A percentile compares a stretch with the other conserved stretches of the same genome.
phyloP scores from a whole-genome alignment of 441 rosid species.

The Mallotus japonicus region DNA sequence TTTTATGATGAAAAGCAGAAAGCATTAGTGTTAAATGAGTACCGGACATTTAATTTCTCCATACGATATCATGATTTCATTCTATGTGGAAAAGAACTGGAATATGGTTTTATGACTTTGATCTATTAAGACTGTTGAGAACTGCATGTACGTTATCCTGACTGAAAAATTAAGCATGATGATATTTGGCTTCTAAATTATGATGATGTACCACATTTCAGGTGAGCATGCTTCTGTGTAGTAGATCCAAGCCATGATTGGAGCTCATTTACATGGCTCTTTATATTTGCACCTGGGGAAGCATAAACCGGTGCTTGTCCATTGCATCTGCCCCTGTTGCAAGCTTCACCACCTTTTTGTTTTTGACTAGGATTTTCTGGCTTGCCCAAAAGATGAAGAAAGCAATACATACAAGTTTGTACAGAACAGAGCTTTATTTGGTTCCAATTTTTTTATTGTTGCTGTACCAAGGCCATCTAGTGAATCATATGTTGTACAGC shows the following conservation, averaged over 20 bases:
- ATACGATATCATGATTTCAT: not conserved
- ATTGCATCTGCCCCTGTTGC: not conserved
- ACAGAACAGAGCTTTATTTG: conserved; percentile 27
- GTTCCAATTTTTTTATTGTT: conserved; percentile 16
- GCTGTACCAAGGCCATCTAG: conserved; percentile 21
- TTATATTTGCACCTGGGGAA: conserved; percentile 8
- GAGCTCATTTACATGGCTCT: conserved; percentile 7
- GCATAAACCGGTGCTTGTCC: not conserved
- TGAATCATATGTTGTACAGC: conserved; percentile 28
- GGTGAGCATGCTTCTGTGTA: conserved; percentile 22
- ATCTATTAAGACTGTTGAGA: not conserved
- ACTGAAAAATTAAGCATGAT: not conserved
- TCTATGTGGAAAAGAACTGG: not conserved
- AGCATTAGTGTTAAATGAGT: not conserved
- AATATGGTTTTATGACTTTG: not conserved
- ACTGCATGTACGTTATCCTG: not conserved
- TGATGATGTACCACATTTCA: conserved; percentile 22
- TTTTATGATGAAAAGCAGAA: not conserved
- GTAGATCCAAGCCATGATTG: conserved; percentile 10
- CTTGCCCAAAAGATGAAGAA: conserved; percentile 6
- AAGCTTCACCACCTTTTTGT: not conserved
- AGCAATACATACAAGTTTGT: conserved; percentile 26
- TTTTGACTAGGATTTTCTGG: conserved; percentile 8
- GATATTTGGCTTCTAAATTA: not conserved
- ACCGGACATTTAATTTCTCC: not conserved